phyloP scores from a whole-genome alignment of 306 rosid species.

The Malus domestica region ASM211411v1 NC_041800.1:23187233-23187732 shows the following conservation, averaged over 20 bases:
- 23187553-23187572: no score
- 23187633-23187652: no score
- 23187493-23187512: background rate
- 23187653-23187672: no score
- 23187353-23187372: conserved; percentile 40
- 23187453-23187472: no score
- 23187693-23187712: no score
- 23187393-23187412: background rate
- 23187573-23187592: no score
- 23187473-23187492: no score
- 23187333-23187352: conserved; percentile 31
- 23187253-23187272: conserved; percentile 73
- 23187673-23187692: no score
- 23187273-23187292: conserved; percentile 57
- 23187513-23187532: background rate
- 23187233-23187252: conserved; percentile 19
- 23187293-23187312: conserved; percentile 30
- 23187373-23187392: conserved; percentile 3
- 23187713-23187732: no score
- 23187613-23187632: no score
- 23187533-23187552: background rate
- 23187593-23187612: no score
- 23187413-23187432: background rate
- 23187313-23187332: conserved; percentile 23
- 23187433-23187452: no score